A percentile compares a stretch with the other conserved stretches of the same genome.
Conservation (phyloP, 192 early-diverging fungal species). For the Gamsiella multidivaricata region DNA sequence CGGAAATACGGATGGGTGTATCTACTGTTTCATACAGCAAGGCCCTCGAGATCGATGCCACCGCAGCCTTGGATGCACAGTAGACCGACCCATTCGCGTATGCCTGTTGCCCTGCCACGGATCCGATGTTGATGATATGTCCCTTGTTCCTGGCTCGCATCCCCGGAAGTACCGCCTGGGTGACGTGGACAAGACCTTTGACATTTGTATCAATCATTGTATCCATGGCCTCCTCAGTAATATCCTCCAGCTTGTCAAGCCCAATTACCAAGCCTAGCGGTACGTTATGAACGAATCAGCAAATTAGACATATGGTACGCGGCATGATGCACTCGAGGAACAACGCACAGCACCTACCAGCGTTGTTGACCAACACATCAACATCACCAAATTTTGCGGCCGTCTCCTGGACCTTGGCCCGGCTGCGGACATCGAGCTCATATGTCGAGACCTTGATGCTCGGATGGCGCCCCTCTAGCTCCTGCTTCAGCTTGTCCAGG, state of each 20-base stretch:
- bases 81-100: slow-evolving; percentile 84
- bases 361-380: slow-evolving; percentile 92
- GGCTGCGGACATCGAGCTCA: slow-evolving; percentile 78
- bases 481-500: slow-evolving; percentile 65
- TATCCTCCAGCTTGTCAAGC: slow-evolving; percentile 70
- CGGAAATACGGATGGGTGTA: slow-evolving; percentile 77
- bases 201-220: slow-evolving; percentile 92
- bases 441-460: slow-evolving; percentile 67
- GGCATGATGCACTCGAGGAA: no score
- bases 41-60: slow-evolving; percentile 82
- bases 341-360: no score
- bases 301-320: background rate
- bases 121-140: slow-evolving; percentile 88
- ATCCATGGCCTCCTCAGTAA: slow-evolving; percentile 73
- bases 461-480: slow-evolving; percentile 60
- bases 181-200: slow-evolving; percentile 86
- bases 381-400: slow-evolving; percentile 69
- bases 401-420: slow-evolving; percentile 64
- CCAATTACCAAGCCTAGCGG: slow-evolving; percentile 74
- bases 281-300: background rate
- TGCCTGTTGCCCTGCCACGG: slow-evolving; percentile 76
- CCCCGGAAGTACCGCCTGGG: slow-evolving; percentile 79
- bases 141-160: slow-evolving; percentile 79
- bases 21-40: slow-evolving; percentile 80
- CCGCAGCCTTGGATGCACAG: slow-evolving; percentile 85